phyloP scores from a whole-genome alignment of 2,329 filamentous ascomycete genomes.

The Colletotrichum sublineola region DNA sequence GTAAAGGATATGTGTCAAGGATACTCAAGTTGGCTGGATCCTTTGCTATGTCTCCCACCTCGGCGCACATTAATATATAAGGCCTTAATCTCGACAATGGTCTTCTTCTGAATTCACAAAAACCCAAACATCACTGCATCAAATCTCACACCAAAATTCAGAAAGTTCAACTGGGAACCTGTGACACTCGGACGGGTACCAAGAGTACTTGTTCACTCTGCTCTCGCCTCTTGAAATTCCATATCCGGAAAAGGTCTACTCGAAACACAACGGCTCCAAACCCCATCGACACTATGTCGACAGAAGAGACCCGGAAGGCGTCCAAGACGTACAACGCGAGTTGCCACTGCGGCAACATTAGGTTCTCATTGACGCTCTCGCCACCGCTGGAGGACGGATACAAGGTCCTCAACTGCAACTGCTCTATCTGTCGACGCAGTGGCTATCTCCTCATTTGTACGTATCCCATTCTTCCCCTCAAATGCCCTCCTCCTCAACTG shows the following conservation, averaged over 20 bases:
- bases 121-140: neutral
- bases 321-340: constrained; percentile 60
- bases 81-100: neutral
- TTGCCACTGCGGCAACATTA: constrained; percentile 67
- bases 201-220: neutral
- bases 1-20: neutral
- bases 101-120: no score
- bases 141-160: neutral
- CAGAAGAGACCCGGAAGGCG: constrained; percentile 40
- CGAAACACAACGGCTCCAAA: no score
- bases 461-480: constrained; percentile 35
- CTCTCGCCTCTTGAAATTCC: neutral
- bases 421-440: constrained; percentile 65
- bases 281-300: constrained; percentile 33
- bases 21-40: neutral
- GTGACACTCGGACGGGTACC: neutral
- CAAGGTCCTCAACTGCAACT: constrained; percentile 64
- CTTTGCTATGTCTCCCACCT: neutral
- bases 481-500: neutral
- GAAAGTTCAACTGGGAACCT: neutral
- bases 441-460: constrained; percentile 65
- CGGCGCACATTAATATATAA: neutral
- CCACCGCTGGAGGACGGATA: constrained; percentile 60
- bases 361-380: constrained; percentile 62
- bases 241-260: neutral